phyloP scores from a whole-genome alignment of 148 eudicot genomes.

The Silene uniflora region DNA sequence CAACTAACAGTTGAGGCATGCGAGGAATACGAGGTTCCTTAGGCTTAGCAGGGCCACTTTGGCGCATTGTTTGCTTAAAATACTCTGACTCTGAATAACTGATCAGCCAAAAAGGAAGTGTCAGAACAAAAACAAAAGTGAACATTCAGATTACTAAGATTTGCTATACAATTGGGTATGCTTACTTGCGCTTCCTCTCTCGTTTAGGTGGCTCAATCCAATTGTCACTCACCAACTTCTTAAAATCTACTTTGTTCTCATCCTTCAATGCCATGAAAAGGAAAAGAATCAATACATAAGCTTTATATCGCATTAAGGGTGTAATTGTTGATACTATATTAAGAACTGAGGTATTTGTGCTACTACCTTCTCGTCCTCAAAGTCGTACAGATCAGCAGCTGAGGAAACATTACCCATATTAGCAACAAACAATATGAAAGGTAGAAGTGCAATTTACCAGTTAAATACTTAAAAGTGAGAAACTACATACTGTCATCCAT shows the following conservation, averaged over 20 bases:
- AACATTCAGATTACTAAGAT: background rate
- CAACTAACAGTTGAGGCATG: constrained; percentile 93
- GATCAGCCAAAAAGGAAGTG: constrained; percentile 15
- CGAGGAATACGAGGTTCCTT: constrained; percentile 99
- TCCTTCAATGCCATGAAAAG: constrained; percentile 42
- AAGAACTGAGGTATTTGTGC: background rate
- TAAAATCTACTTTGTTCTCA: constrained; percentile 82
- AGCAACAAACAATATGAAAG: background rate
- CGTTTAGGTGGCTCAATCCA: constrained; percentile 96
- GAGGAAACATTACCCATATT: constrained; percentile 25
- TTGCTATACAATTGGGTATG: background rate
- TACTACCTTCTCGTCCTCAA: constrained; percentile 87
- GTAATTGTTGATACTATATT: background rate
- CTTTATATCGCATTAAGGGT: background rate
- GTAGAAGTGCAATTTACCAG: background rate
- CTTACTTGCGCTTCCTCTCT: constrained; percentile 97
- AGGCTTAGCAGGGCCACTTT: constrained; percentile 87
- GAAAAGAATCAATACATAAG: constrained; percentile 5
- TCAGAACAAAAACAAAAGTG: background rate
- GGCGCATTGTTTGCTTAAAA: constrained; percentile 99
- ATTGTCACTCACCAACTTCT: constrained; percentile 83
- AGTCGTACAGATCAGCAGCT: constrained; percentile 93
- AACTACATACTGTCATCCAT: constrained; percentile 90
- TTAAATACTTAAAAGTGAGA: background rate
- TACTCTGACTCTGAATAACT: constrained; percentile 97